A percentile compares a stretch with the other conserved stretches of the same genome.
Conservation (phyloP, 345 rosid genomes). For the Pistacia atlantica region DNA sequence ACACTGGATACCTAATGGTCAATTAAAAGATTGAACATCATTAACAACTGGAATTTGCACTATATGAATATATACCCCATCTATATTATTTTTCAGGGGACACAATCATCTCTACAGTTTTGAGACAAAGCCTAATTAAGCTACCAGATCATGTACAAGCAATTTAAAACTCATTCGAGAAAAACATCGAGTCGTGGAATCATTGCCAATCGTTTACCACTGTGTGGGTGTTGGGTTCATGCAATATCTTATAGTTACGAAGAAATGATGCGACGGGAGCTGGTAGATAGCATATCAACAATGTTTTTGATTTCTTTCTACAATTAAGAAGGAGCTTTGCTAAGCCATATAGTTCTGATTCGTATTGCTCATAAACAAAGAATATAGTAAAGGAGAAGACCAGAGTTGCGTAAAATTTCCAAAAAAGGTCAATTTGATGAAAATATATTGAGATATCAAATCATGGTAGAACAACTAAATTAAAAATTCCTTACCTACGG, state of each 20-base stretch:
- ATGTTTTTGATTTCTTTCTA: constrained; percentile 26
- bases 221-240: constrained; percentile 7
- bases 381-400: constrained; percentile 70
- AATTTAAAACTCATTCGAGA: not conserved
- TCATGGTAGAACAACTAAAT: not conserved
- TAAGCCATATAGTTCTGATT: constrained; percentile 62
- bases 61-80: not conserved
- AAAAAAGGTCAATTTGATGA: constrained; percentile 20
- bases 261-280: constrained; percentile 21
- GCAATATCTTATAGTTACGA: constrained; percentile 14
- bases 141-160: constrained; percentile 20
- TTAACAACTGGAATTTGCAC: too few relatives aligned
- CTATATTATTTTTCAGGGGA: constrained; percentile 8
- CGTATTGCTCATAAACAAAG: constrained; percentile 84
- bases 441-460: not conserved
- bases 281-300: constrained; percentile 39
- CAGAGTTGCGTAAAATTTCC: constrained; percentile 51
- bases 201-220: constrained; percentile 5
- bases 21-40: not conserved
- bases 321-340: constrained; percentile 17
- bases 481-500: constrained; percentile 52
- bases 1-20: not conserved
- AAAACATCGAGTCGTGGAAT: not conserved
- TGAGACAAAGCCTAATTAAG: constrained; percentile 15
- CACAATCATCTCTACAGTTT: not conserved